A percentile compares a stretch with the other conserved stretches of the same genome.
Conservation (phyloP, 495 filamentous ascomycete genomes). For the Neurospora sp. region DNA sequence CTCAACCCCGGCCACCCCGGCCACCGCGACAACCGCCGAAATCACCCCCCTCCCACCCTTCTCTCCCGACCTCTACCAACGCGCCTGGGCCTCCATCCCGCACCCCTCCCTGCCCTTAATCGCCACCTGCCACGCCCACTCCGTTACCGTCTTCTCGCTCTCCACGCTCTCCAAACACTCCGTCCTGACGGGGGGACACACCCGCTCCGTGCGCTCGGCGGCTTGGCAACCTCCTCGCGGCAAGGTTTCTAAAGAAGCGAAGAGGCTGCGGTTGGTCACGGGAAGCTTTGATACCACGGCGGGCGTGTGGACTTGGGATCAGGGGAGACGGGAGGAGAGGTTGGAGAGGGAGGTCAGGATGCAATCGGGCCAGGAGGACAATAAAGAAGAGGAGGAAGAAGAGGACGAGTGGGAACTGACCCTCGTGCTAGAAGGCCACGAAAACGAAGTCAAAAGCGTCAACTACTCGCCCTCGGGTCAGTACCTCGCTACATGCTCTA, state of each 20-base stretch:
- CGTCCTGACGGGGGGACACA: slow-evolving; percentile 76
- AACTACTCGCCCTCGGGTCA: slow-evolving; percentile 71
- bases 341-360: slow-evolving; percentile 8
- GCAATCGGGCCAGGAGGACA: slow-evolving; percentile 2
- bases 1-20: not conserved
- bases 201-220: slow-evolving; percentile 66
- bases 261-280: slow-evolving; percentile 63
- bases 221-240: slow-evolving; percentile 65
- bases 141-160: slow-evolving; percentile 80
- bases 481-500: slow-evolving; percentile 75
- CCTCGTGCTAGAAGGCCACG: slow-evolving; percentile 83
- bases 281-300: slow-evolving; percentile 86
- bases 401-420: slow-evolving; percentile 82
- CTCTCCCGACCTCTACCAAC: slow-evolving; percentile 60
- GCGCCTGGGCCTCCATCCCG: slow-evolving; percentile 74
- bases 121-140: slow-evolving; percentile 77
- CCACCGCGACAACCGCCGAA: not conserved
- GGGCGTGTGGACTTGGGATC: slow-evolving; percentile 66
- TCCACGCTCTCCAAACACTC: slow-evolving; percentile 66
- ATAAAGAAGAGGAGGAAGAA: slow-evolving; percentile 22
- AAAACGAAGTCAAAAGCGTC: slow-evolving; percentile 82
- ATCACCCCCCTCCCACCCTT: slow-evolving; percentile 37
- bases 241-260: slow-evolving; percentile 34
- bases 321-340: slow-evolving; percentile 6
- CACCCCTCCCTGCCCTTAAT: slow-evolving; percentile 83